Evolutionary conservation across 345 rosid species (phyloP), one percentile per base, ranked within the genome.

Genomic region (Lumnitzera racemosa): DNA sequence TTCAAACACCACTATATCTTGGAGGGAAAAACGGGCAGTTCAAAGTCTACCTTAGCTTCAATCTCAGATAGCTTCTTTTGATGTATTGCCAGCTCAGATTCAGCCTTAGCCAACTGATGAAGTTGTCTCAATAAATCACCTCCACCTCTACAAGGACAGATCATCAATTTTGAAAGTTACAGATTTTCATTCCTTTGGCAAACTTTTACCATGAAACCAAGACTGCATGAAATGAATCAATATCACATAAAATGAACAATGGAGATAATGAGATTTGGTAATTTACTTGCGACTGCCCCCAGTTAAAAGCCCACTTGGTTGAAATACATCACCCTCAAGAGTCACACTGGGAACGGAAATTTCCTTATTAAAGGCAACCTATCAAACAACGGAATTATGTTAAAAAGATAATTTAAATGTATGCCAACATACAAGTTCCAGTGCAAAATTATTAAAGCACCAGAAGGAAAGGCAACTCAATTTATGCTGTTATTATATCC

Each of bases 251-350:
- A 12, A 4, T 57, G 20, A 8, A n/a, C 24, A 51, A 53, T 0
- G 12, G 25, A 14, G 13, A 49, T 31, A 64, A 47, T 47, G 20
- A 57, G 31, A 46, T 31, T 24, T 2, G 24, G 56, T 25, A 36
- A 55, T 67, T 65, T 74, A 90, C 99, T 67, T 88, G 80, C 95
- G 96, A 74, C 96, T 94, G 66, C 99, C 97, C 69, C 99, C 99
- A 47, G 97, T 90, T 62, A 94, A 81, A 70, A 88, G 90, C 63
- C 99, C 99, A 67, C 92, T 86, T 63, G 99, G 97, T 76, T 90
- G 95, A 72, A 88, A 94, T 63, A 87, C 68, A 74, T 94, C 99
- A 62, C 99, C 99, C 71, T 94, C 90, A 69, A 90, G 89, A 48
- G 97, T 94, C 69, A 94, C 97, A 75, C 95, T 84, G 53, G 86